Base-by-base conservation (phyloP, 2,329 filamentous ascomycete genomes). In the Lasiodiplodia sp. region DNA sequence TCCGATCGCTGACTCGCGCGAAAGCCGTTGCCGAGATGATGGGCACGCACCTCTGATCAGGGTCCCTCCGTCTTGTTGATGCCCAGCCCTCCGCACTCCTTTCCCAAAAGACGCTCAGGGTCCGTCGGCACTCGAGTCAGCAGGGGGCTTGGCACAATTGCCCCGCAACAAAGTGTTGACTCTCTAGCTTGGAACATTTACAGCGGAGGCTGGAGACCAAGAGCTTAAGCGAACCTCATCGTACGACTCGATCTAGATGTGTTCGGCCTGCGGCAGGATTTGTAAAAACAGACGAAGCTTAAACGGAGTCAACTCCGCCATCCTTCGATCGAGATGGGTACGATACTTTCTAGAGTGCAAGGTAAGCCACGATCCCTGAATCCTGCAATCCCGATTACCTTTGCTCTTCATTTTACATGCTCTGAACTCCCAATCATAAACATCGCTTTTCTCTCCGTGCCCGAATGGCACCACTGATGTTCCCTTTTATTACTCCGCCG, bases 11-110 rank as follows among this genome's bases (percentile, higher is more conserved):
- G 60, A 52, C 44, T 64, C 60, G 28, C 11, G 18, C 11, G 12
- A 11, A 47, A n/a, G 6, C 60, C 60, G 47, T 37, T 64, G 60
- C 60, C 60, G 60, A 64, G 44, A 52, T 64, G 40, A 47, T n/a
- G 14, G 14, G 34, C 8, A 18, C 4, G 40, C 12, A 21, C 40
- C n/a, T 44, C 38, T 25, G 14, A 25, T 49, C 57, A 62, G 57
- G 57, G 57, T 47, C 57, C 57, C 25, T 49, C 60, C n/a, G 31
- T n/a, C 12, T 57, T 23, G 31, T 51, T 64, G 47, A 4, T 64
- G 60, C 58, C 58, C 58, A 63, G 40, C 56, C 12, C 49, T 28
- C 40, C 28, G 3, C 51, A 25, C 25, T 31, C 40, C 40, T 40
- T 49, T 34, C 12, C 57, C 57, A 28, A 23, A 53, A 14, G 10